Base-by-base conservation (phyloP, 2,329 filamentous ascomycete species). In the Aspergillus pseudoglaucus region DNA sequence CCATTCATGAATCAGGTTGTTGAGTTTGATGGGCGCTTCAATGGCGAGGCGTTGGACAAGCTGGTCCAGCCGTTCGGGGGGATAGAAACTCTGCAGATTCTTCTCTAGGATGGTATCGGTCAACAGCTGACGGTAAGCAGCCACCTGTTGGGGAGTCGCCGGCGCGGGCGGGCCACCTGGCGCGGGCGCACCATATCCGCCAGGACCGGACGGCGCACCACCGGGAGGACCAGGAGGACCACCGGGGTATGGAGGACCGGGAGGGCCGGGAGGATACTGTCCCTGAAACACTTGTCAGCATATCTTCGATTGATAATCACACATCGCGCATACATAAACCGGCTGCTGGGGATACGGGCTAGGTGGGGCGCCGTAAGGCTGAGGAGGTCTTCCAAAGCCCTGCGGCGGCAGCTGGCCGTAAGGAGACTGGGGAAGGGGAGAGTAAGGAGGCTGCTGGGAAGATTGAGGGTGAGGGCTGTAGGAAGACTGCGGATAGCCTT, bases 21-120 rank as follows among this genome's bases (percentile, higher is more conserved):
- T 75, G 54, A 83, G 71, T 59, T 79, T 75, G 44, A 44, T 54
- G 0, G 66, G 66, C 3, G 63, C 66, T 47, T 65, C 59, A 10
- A 53, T 59, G 47, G 58, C 60, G n/a, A 69, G 57, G 1, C 47
- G 48, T 42, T 67, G 63, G 4, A 69, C 56, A 18, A 69, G 46
- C 17, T 48, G 46, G 25, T 69, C 61, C 12, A 69, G 51, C 44
- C 73, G 75, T 51, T 76, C 75, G 7, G 76, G 78, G 2, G 79
- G 79, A 57, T 81, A 82, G 66, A 83, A 82, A 45, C 59, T 61
- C 52, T 82, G 76, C 9, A 84, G 67, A 10, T 73, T 66, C 63
- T 82, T 83, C 68, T 84, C 80, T 58, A 80, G 78, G 55, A 84
- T 77, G 4, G 76, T 76, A 33, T 65, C 63, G 53, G 78, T 70